Conservation (phyloP, 2,329 filamentous ascomycete species). For the Colletotrichum ledebouriae region DNA sequence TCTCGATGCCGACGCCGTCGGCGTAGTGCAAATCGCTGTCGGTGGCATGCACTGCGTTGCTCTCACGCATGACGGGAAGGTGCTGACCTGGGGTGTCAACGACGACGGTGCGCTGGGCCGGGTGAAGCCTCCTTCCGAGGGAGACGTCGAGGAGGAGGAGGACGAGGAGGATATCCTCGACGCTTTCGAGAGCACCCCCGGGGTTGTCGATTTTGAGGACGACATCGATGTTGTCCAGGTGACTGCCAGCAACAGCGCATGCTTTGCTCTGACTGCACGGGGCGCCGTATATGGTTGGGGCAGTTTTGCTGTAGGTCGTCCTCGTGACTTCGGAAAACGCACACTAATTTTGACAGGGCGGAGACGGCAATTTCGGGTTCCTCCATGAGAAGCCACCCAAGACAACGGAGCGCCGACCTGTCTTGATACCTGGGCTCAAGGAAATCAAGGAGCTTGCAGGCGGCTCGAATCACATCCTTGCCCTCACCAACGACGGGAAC, state of each 20-base stretch:
- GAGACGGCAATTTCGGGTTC: conserved; percentile 66
- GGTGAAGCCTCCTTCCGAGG: conserved; percentile 57
- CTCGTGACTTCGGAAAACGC: neutral
- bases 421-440: conserved; percentile 63
- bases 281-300: conserved; percentile 77
- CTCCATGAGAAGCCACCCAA: conserved; percentile 51
- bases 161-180: conserved; percentile 54
- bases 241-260: conserved; percentile 72
- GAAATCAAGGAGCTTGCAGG: conserved; percentile 66
- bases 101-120: conserved; percentile 74
- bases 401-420: conserved; percentile 55
- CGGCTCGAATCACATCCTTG: conserved; percentile 70
- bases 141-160: conserved; percentile 51
- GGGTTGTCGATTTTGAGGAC: conserved; percentile 62
- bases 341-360: conserved; percentile 45
- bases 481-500: conserved; percentile 62
- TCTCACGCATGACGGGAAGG: conserved; percentile 72
- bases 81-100: conserved; percentile 77
- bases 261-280: conserved; percentile 72
- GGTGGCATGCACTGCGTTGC: conserved; percentile 75
- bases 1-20: conserved; percentile 64
- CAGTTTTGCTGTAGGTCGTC: conserved; percentile 65
- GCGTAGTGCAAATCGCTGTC: conserved; percentile 72
- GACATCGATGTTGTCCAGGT: conserved; percentile 69
- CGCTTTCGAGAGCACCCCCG: conserved; percentile 66